A percentile compares a stretch with the other conserved stretches of the same genome.
These are phyloP conservation scores for Neolentinus lepideus DNA, from an alignment of 1,284 basidiomycete genomes.

Conservation along the genomic window DNA sequence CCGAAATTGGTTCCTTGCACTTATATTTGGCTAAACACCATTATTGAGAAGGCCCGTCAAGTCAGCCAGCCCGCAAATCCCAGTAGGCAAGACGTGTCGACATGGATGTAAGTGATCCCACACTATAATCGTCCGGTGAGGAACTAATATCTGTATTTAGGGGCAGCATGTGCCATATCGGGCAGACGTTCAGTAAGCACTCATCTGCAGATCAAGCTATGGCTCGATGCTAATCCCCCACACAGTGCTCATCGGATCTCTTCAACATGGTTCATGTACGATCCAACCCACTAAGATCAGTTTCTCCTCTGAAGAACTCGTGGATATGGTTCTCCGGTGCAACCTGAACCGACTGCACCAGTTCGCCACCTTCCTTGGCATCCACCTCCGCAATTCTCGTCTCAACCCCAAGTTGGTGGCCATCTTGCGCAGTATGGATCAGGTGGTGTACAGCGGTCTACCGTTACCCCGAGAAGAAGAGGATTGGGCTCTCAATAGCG, in stretches of 20 bases:
- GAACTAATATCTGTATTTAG: slow-evolving; percentile 30
- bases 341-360: slow-evolving; percentile 64
- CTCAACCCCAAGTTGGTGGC: slow-evolving; percentile 53
- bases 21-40: slow-evolving; percentile 51
- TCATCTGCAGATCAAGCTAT: slow-evolving; percentile 14
- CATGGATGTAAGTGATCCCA: slow-evolving; percentile 49
- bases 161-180: slow-evolving; percentile 70
- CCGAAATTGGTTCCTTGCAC: slow-evolving; percentile 67
- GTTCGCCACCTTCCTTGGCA: slow-evolving; percentile 59
- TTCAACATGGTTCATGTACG: slow-evolving; percentile 65
- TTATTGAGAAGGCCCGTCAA: slow-evolving; percentile 47
- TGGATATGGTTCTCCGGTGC: slow-evolving; percentile 62
- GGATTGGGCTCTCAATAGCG: slow-evolving; percentile 50
- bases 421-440: slow-evolving; percentile 46
- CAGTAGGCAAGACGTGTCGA: slow-evolving; percentile 53
- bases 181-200: slow-evolving; percentile 54
- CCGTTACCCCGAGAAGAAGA: slow-evolving; percentile 57
- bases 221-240: slow-evolving; percentile 12
- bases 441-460: slow-evolving; percentile 56
- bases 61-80: slow-evolving; percentile 41
- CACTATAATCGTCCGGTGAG: slow-evolving; percentile 16
- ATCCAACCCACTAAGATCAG: slow-evolving; percentile 57
- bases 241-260: slow-evolving; percentile 55
- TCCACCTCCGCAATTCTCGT: slow-evolving; percentile 54
- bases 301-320: slow-evolving; percentile 62